Evolutionary conservation across 768 basidiomycete species (phyloP).

Genomic region (Rickenella mellea): DNA sequence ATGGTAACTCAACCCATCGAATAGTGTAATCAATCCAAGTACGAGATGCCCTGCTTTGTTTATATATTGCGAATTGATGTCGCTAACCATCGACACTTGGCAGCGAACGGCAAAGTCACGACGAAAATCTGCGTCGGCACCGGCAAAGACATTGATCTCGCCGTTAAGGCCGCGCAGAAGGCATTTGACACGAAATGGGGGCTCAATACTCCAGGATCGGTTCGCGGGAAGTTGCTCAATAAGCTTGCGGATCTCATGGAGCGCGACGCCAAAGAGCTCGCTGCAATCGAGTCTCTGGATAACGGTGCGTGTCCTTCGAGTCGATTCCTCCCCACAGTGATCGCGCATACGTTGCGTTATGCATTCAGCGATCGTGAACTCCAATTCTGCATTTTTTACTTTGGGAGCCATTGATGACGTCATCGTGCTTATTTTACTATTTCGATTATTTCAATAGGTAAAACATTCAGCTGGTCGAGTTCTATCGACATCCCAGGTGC

Average conservation of each 20-base stretch:
- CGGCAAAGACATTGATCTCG: slow-evolving; percentile 63
- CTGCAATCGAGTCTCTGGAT: slow-evolving; percentile 67
- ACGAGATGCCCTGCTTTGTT: slow-evolving; percentile 8
- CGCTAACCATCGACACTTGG: slow-evolving; percentile 10
- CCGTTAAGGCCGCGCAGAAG: slow-evolving; percentile 58
- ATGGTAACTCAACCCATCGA: too few species aligned
- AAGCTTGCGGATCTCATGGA: slow-evolving; percentile 63
- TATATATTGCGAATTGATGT: slow-evolving; percentile 1
- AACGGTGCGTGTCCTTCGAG: slow-evolving; percentile 31
- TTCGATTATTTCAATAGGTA: slow-evolving; percentile 27
- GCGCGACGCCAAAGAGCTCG: slow-evolving; percentile 48
- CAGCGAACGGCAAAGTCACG: slow-evolving; percentile 57
- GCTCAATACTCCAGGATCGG: slow-evolving; percentile 39
- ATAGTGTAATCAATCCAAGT: slow-evolving; percentile 53
- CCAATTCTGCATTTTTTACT: too few species aligned
- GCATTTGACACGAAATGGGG: slow-evolving; percentile 66
- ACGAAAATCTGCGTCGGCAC: slow-evolving; percentile 51
- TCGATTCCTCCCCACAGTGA: slow-evolving; percentile 1
- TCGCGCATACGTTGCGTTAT: neutral
- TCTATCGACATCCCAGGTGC: slow-evolving; percentile 37
- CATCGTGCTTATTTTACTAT: too few species aligned
- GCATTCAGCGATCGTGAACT: too few species aligned
- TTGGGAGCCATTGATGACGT: too few species aligned
- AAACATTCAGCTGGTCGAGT: slow-evolving; percentile 41
- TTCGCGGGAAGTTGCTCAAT: slow-evolving; percentile 45